Evolutionary conservation across 2,329 filamentous ascomycete genomes (phyloP), one percentile per base, ranked within the genome.

Genomic region (Pseudogymnoascus sp.): DNA sequence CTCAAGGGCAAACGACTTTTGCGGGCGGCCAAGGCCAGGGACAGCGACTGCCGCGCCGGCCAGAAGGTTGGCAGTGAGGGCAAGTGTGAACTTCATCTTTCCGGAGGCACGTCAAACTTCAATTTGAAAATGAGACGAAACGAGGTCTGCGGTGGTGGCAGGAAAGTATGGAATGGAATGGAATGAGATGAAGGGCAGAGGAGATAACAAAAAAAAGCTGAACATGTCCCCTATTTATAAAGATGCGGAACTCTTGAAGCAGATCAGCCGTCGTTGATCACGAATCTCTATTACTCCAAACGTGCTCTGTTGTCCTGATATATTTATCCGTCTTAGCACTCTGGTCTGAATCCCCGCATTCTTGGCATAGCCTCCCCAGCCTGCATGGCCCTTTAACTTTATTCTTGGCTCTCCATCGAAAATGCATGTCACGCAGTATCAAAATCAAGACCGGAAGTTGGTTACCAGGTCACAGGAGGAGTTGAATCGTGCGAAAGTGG

Each of bases 241-340:
- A 45, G 12, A 45, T 45, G 42, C 42, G 42, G 23, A 49, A 8
- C 12, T 25, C 42, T 23, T 49, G 12, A 25, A 49, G 42, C 22
- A 49, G 42, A 25, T 25, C 42, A 25, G 42, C 22, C 23, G 42
- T 25, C 42, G 42, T 49, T 4, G 42, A 49, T 49, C 42, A 49
- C 22, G 42, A 49, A 25, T 25, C 22, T 25, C 22, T 25, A 49
- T 28, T 25, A 25, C 12, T 23, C 42, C 23, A 49, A 25, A 25
- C 14, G 12, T 49, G 22, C 16, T 22, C 19, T 23, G 39, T n/a
- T 49, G 22, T 49, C 42, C 23, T 49, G 42, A 49, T 25, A 49
- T 49, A 49, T 49, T 49, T 49, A 49, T 25, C 42, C 42, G 42
- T 49, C 42, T 49, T 49, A 49, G 42, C 23, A 49, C 23, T 49